Evolutionary conservation across 768 basidiomycete species (phyloP), one percentile per base, ranked within the genome.

Genomic region (Lepiota brunneoincarnata): DNA sequence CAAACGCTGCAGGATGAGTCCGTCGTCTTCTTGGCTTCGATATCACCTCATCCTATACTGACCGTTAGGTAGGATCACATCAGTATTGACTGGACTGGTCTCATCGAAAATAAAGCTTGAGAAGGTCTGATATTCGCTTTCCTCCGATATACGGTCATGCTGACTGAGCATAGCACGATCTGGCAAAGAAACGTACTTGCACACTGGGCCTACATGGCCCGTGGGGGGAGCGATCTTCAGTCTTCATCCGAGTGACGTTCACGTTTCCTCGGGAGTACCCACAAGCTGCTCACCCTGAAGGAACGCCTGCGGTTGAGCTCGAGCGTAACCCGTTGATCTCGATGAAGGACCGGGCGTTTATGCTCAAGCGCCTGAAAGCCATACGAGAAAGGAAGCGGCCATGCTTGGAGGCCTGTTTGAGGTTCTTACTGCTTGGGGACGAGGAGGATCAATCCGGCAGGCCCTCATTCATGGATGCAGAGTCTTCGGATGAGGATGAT

Each of bases 121-220:
- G 65, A 93, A 91, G 78, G 91, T 88, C 51, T 11, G 69, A 47
- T 38, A 49, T 14, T 38, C 35, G 40, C 35, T 28, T 53, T 28
- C 40, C 39, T 15, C 28, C 41, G 4, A 35, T 39, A 15, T 26
- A 34, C 12, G n/a, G 26, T 5, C 43, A n/a, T 28, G 48, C 61
- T 14, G 28, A 38, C 10, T 28, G 59, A 53, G 5, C 59, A 46
- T 58, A 88, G 86, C 81, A 83, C 41, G 87, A 89, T 51, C 71
- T 89, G 36, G 75, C 76, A 6, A 89, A 87, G 65, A 84, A 80
- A 60, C 83, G 92, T 9, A 87, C 84, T 12, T 91, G 91, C 60
- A 93, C 92, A 1, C 76, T 97, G 43, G 90, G 92, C 3, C 72
- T 98, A 39, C 84, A 91, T 58, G 91, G 91, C 2, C 93, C 93